These are phyloP conservation scores for Penicillium cinerascens DNA, from an alignment of 495 filamentous ascomycete species.

Conservation along the genomic window DNA sequence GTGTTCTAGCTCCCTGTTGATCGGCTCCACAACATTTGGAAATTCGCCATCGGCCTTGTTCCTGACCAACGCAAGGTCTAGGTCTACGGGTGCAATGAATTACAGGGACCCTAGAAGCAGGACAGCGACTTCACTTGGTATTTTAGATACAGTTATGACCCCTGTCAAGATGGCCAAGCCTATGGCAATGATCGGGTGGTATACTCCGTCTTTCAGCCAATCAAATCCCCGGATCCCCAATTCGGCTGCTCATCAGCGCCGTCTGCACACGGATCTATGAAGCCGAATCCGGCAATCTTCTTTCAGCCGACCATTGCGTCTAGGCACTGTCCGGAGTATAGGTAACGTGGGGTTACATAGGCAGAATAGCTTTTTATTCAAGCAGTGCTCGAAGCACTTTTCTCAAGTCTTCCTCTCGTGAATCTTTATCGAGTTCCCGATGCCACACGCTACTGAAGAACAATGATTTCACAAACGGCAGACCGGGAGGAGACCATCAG, in stretches of 20 bases:
- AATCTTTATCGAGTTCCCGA: not conserved
- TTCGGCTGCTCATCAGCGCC: not conserved
- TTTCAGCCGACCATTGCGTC: not conserved
- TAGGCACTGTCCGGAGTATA: not conserved
- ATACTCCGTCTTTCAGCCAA: not conserved
- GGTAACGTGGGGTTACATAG: not conserved
- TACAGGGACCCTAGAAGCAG: no score
- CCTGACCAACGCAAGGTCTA: not conserved
- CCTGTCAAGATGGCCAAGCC: no score
- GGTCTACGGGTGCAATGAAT: no score
- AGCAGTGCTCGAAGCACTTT: not conserved
- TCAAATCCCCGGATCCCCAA: not conserved
- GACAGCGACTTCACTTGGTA: no score
- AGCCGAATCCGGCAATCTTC: constrained; percentile 1
- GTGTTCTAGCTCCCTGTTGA: not conserved
- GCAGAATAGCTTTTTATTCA: not conserved
- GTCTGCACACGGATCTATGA: not conserved
- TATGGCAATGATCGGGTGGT: not conserved
- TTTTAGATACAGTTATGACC: no score
- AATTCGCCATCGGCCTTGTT: not conserved
- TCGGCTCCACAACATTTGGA: not conserved
- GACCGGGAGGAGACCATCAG: constrained; percentile 5
- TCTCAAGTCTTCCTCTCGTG: not conserved
- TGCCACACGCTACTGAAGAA: not conserved
- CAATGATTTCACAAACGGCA: not conserved